Evolutionary conservation across 192 early-diverging fungal genomes (phyloP).

Genomic region (Kappamyces sp.): DNA sequence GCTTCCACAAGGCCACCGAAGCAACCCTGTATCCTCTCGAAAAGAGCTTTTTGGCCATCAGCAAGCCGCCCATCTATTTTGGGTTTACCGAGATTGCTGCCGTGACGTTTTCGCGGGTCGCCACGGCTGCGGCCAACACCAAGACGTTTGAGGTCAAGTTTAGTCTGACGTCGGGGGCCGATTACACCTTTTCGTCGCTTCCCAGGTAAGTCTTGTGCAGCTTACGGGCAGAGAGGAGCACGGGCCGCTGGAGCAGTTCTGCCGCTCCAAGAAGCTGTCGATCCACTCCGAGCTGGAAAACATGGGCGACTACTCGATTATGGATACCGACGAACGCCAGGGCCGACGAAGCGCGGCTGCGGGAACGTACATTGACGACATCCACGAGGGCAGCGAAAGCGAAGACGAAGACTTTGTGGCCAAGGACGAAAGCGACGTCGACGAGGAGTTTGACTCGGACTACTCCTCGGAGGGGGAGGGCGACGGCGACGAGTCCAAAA

Average conservation of each 20-base stretch:
- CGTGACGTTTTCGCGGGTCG: conserved; percentile 78
- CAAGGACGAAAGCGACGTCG: conserved; percentile 33
- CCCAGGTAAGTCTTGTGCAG: conserved; percentile 42
- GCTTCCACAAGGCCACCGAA: conserved; percentile 95
- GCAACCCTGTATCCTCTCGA: conserved; percentile 90
- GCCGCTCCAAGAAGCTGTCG: conserved; percentile 70
- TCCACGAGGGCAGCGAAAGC: conserved; percentile 42
- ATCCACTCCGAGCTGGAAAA: conserved; percentile 63
- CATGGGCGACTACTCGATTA: neutral
- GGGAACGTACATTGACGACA: conserved; percentile 16
- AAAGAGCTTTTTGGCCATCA: conserved; percentile 88
- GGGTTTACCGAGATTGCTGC: conserved; percentile 75
- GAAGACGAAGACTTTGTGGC: conserved; percentile 89
- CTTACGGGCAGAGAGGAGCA: conserved; percentile 69
- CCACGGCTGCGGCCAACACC: conserved; percentile 32
- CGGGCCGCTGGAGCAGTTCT: conserved; percentile 70
- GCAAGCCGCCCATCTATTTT: conserved; percentile 89
- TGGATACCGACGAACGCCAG: conserved; percentile 29
- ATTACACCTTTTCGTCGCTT: conserved; percentile 84
- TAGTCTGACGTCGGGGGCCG: conserved; percentile 70
- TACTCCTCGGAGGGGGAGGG: conserved; percentile 29
- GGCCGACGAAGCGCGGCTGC: neutral
- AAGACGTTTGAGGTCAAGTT: conserved; percentile 94
- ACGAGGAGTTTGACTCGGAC: conserved; percentile 39
- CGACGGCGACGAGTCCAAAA: conserved; percentile 18